Evolutionary conservation across 192 early-diverging fungal genomes (phyloP).

Genomic region (Dimargaris cristalligena): DNA sequence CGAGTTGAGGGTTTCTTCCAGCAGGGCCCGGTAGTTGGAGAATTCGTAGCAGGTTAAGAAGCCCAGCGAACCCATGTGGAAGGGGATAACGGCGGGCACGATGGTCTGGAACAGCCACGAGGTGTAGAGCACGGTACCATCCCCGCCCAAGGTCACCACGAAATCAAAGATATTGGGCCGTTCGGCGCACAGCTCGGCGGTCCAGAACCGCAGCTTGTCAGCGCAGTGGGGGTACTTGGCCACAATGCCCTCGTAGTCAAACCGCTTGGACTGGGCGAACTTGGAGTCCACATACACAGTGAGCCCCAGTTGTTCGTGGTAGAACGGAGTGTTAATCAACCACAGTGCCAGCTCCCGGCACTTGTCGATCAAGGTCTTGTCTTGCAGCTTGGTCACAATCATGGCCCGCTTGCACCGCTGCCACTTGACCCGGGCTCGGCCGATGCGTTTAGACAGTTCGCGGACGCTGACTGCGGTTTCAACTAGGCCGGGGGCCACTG

Average conservation of each 20-base stretch:
- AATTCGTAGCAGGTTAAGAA: slow-evolving; percentile 77
- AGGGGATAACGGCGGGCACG: slow-evolving; percentile 80
- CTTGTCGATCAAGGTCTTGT: neutral
- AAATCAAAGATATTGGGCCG: slow-evolving; percentile 62
- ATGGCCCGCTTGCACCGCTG: neutral
- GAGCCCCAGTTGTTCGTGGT: neutral
- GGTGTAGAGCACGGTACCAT: slow-evolving; percentile 79
- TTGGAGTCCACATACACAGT: neutral
- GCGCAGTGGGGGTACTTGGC: neutral
- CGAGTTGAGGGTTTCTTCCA: slow-evolving; percentile 15
- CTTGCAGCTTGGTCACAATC: neutral
- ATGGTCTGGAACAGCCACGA: slow-evolving; percentile 57
- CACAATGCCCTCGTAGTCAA: neutral
- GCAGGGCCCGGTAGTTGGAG: slow-evolving; percentile 34
- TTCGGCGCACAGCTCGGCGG: slow-evolving; percentile 18
- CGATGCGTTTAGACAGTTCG: slow-evolving; percentile 51
- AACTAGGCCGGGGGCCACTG: slow-evolving; percentile 20
- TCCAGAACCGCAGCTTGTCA: neutral
- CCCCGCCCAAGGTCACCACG: slow-evolving; percentile 79
- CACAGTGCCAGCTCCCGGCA: neutral
- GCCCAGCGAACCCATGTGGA: slow-evolving; percentile 80
- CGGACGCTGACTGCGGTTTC: slow-evolving; percentile 51
- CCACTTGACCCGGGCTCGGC: slow-evolving; percentile 26
- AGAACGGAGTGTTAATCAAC: neutral
- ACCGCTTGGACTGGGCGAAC: neutral